Evolutionary conservation across 805 yeast genomes (phyloP), one percentile per base, ranked within the genome.

Genomic region (Debaryomyces hansenii): DNA sequence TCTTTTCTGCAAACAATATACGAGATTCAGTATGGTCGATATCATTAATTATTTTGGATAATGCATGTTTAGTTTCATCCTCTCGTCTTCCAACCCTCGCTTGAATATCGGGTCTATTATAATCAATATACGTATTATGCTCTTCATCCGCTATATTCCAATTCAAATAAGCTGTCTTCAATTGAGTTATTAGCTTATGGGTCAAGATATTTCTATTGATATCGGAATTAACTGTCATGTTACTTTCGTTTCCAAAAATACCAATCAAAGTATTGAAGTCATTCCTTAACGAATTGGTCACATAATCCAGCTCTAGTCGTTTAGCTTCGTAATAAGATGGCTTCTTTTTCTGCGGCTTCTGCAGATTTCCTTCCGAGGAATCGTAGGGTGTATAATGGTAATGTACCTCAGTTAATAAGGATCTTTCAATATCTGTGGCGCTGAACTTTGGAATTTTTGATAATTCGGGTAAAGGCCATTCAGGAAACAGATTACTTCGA

Each of bases 401-500:
- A 44, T 77, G 80, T 3, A 87, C 92, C 59, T 87, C 95, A 0
- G 89, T 83, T 41, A 87, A 65, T 46, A 87, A 64, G 0, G 94
- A 84, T 55, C 79, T 77, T 59, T 90, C 96, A 16, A 90, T 96
- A 62, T 90, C 97, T 51, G 72, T 70, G 1, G 91, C 76, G 3
- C 78, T 77, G 56, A 80, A 90, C 35, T 73, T 72, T 2, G 85
- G 82, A 4, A 90, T 80, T 2, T 72, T 60, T 2, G 89, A 78
- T 50, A 87, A 69, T 40, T 85, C 88, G 0, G 96, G 94, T 37
- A 90, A 67, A 3, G 91, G 92, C 96, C 96, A 90, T 5, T 78
- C 71, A 2, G 75, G 74, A 40, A 58, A 66, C 16, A 38, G 40
- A 8, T 18, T 38, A 10, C 49, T 21, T 20, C 52, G 45, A 16